A percentile compares a stretch with the other conserved stretches of the same genome.
These are phyloP conservation scores for Cenchrus purpureus DNA, from an alignment of 176 grass and related monocot species.

Conservation along the genomic window DNA sequence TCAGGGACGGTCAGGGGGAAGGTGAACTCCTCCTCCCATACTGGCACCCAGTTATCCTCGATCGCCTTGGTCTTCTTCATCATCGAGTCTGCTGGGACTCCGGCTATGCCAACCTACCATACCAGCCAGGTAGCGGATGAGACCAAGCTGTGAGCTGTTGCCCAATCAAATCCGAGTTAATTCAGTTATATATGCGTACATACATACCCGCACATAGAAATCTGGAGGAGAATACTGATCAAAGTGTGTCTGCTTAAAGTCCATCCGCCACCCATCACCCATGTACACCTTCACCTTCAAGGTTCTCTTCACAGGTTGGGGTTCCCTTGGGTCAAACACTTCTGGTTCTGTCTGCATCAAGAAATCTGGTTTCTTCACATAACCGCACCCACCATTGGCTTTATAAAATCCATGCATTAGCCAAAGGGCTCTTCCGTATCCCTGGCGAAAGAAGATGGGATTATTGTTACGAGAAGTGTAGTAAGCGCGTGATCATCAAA, in stretches of 20 bases:
- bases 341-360: slow-evolving; percentile 69
- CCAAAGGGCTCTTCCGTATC: slow-evolving; percentile 92
- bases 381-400: slow-evolving; percentile 88
- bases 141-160: background rate
- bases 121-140: background rate
- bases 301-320: slow-evolving; percentile 59
- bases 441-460: slow-evolving; percentile 54
- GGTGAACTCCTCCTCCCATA: slow-evolving; percentile 80
- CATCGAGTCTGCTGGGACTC: slow-evolving; percentile 64
- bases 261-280: slow-evolving; percentile 88
- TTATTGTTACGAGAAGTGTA: background rate
- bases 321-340: slow-evolving; percentile 68
- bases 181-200: background rate
- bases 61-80: slow-evolving; percentile 84
- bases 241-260: slow-evolving; percentile 86
- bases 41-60: slow-evolving; percentile 89
- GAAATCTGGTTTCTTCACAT: slow-evolving; percentile 97
- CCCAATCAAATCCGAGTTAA: background rate
- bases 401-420: slow-evolving; percentile 98
- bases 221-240: slow-evolving; percentile 92
- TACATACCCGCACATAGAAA: slow-evolving; percentile 84
- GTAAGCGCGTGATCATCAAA: background rate
- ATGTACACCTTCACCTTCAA: slow-evolving; percentile 94
- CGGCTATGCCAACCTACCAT: slow-evolving; percentile 82
- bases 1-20: slow-evolving; percentile 74